Conservation (phyloP, 2,329 filamentous ascomycete species). For the Diaporthe capsici region DNA sequence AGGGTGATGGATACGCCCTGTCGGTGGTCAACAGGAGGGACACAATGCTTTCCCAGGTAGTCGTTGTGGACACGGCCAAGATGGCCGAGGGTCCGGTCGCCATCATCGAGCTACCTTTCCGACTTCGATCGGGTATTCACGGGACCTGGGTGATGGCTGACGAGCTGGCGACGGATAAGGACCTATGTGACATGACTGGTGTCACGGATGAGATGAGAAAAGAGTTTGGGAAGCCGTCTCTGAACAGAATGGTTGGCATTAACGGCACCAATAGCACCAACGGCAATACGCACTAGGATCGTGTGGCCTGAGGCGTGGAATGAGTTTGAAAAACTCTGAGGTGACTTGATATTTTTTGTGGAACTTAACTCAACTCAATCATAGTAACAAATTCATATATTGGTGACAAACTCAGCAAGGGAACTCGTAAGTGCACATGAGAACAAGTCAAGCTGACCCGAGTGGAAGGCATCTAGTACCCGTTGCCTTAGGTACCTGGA, state of each 20-base stretch:
- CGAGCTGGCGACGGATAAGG: background rate
- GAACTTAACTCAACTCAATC: no score
- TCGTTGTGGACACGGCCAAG: background rate
- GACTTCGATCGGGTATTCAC: constrained; percentile 15
- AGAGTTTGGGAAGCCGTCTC: constrained; percentile 7
- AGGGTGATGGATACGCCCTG: constrained; percentile 20
- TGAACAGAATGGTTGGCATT: background rate
- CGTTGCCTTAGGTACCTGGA: no score
- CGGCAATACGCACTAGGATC: background rate
- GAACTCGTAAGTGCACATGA: no score
- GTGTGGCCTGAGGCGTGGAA: background rate
- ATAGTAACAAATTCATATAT: no score
- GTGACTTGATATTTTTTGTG: no score
- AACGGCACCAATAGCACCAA: background rate
- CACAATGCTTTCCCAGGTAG: background rate
- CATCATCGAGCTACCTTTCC: constrained; percentile 26
- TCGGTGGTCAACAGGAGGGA: constrained; percentile 22
- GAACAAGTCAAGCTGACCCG: no score
- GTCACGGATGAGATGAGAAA: constrained; percentile 17
- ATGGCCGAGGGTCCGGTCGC: constrained; percentile 4
- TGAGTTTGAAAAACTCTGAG: no score
- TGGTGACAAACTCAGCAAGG: no score
- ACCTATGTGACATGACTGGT: constrained; percentile 31
- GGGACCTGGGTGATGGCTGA: constrained; percentile 19
- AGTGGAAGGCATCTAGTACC: no score